These are phyloP conservation scores for Flaveria ramosissima DNA, from an alignment of 129 eudicot genomes.

Conservation along the genomic window DNA sequence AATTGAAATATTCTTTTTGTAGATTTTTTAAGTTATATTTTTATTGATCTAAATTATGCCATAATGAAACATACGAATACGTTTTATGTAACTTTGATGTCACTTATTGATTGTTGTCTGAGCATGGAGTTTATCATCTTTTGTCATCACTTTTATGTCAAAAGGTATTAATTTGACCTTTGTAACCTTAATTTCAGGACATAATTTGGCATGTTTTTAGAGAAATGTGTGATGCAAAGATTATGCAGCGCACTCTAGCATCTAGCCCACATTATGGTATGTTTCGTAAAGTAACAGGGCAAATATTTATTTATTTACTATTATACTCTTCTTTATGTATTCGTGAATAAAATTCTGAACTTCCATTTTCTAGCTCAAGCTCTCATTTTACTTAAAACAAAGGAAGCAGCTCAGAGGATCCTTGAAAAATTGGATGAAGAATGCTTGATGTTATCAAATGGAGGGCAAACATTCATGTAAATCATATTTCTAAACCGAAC, in stretches of 20 bases:
- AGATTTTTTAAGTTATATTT: neutral
- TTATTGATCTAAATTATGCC: neutral
- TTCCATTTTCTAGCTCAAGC: conserved; percentile 70
- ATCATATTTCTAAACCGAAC: neutral
- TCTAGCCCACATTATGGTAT: conserved; percentile 74
- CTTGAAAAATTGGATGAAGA: conserved; percentile 49
- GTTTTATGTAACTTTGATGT: neutral
- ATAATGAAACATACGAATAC: neutral
- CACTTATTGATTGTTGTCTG: neutral
- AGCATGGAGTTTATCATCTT: neutral
- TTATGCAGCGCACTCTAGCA: conserved; percentile 53
- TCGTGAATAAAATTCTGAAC: conserved; percentile 1
- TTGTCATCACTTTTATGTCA: neutral
- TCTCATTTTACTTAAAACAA: conserved; percentile 53
- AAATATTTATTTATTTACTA: neutral
- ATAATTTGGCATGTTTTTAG: conserved; percentile 65
- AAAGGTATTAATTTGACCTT: conserved; percentile 12
- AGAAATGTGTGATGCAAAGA: conserved; percentile 65
- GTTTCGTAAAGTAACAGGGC: conserved; percentile 7
- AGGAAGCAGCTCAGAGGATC: conserved; percentile 53
- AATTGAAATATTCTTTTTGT: conserved; percentile 6
- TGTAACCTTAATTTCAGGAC: conserved; percentile 45
- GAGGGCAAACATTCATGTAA: conserved; percentile 43
- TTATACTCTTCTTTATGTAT: neutral
- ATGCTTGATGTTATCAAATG: conserved; percentile 70